Evolutionary conservation across 768 basidiomycete species (phyloP), one percentile per base, ranked within the genome.

Genomic region (Pisolithus tinctorius): DNA sequence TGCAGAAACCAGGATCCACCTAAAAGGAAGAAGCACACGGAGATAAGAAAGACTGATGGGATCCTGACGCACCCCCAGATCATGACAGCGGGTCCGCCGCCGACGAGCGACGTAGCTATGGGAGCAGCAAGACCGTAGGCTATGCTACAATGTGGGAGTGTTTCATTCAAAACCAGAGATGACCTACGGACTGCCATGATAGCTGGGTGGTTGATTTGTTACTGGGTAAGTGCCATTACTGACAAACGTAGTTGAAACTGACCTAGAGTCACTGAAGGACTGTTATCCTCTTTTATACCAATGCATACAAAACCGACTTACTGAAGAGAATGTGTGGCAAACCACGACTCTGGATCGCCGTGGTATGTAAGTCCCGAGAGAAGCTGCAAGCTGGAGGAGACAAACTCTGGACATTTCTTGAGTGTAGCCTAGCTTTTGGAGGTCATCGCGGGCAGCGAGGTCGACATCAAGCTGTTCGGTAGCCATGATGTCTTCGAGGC

Each of bases 131-230:
- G 71, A 14, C 76, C 78, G 52, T 73, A 82, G 6, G 81, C 81
- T 82, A 49, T 4, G 23, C 10, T 42, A 44, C 9, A n/a, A 47
- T 59, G 53, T 59, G 48, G 17, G 17, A 3, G 47, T 30, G 23
- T 25, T 23, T 25, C 23, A 26, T 11, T 9, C 39, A 38, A 2
- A 41, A 8, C 2, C 10, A 5, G 20, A 4, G 2, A 10, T n/a
- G 20, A 76, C 80, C 65, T 57, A 81, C 81, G 81, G 52, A 82
- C 80, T 29, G 81, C 79, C 70, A 81, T 76, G 30, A 82, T 82
- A 9, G 81, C 81, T 82, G 17, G 16, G 11, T 4, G 29, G 47
- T 11, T 34, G 44, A 36, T 59, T 42, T 64, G 53, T 9, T 16
- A 31, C 25, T 36, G 16, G 26, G 29, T 20, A 16, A 7, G 16